These are phyloP conservation scores for Cordyceps tenuipes DNA, from an alignment of 2,329 filamentous ascomycete genomes.

Conservation along the genomic window DNA sequence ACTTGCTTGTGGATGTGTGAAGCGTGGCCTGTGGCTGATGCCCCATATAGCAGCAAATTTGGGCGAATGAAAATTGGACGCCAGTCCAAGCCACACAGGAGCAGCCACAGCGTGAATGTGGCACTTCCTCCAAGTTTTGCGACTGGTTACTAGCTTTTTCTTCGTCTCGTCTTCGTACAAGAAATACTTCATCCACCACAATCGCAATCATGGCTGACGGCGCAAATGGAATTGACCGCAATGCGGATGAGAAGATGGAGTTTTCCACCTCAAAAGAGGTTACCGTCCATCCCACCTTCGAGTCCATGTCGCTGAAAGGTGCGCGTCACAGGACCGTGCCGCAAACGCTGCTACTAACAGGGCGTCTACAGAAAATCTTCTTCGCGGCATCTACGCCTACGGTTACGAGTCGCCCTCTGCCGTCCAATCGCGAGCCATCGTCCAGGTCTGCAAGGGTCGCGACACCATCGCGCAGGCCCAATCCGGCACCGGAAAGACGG, in stretches of 20 bases:
- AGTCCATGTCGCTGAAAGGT: constrained; percentile 92
- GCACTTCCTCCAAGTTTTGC: background rate
- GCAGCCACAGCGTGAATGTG: background rate
- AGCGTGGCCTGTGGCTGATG: background rate
- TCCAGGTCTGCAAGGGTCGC: constrained; percentile 97
- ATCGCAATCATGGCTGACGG: constrained; percentile 71
- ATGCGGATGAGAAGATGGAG: constrained; percentile 93
- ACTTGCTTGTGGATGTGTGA: too few species aligned
- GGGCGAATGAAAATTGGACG: background rate
- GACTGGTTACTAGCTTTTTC: background rate
- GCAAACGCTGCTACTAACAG: constrained; percentile 4
- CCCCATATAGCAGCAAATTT: background rate
- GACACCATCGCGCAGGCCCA: constrained; percentile 98
- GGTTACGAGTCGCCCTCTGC: constrained; percentile 97
- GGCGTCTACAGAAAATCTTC: constrained; percentile 62
- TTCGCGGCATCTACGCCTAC: constrained; percentile 96
- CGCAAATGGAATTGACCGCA: constrained; percentile 69
- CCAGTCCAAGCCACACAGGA: background rate
- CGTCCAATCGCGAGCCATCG: constrained; percentile 94
- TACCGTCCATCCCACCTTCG: constrained; percentile 85
- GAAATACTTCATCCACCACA: background rate
- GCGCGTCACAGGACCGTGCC: constrained; percentile 16
- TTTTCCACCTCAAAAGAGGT: constrained; percentile 98
- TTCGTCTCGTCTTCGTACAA: background rate
- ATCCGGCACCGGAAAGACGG: constrained; percentile 93